These are phyloP conservation scores for Chalciporus sp. DNA, from an alignment of 1,284 basidiomycete genomes.

Conservation along the genomic window DNA sequence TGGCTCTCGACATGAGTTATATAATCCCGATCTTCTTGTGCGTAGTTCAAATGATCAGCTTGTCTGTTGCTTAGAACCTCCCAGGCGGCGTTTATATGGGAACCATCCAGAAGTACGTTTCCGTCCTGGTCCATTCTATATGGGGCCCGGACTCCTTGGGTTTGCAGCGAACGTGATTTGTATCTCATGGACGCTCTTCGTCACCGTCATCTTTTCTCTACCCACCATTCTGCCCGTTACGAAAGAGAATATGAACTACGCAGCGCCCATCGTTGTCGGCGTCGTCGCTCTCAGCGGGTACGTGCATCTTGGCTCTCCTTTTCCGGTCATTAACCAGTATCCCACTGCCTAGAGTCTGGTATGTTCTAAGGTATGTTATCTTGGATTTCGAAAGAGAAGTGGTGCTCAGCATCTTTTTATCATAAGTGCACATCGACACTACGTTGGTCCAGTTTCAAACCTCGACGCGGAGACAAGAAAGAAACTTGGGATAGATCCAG, in stretches of 20 bases:
- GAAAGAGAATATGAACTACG: slow-evolving; percentile 75
- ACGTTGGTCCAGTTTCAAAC: not conserved
- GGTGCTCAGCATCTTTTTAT: not conserved
- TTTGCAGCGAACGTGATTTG: slow-evolving; percentile 66
- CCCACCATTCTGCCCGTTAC: slow-evolving; percentile 72
- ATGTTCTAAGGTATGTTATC: not conserved
- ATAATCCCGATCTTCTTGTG: slow-evolving; percentile 70
- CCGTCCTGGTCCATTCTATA: slow-evolving; percentile 86
- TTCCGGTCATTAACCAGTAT: not conserved
- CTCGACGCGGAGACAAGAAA: not conserved
- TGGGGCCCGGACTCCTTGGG: slow-evolving; percentile 72
- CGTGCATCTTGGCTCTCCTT: not conserved
- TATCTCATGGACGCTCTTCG: slow-evolving; percentile 68
- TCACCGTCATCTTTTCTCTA: slow-evolving; percentile 69
- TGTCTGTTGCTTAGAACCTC: not conserved
- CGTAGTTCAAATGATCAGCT: slow-evolving; percentile 13
- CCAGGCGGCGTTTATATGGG: slow-evolving; percentile 62
- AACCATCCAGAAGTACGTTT: slow-evolving; percentile 83
- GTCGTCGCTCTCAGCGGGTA: slow-evolving; percentile 36
- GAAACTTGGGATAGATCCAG: not conserved
- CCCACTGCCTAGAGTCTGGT: slow-evolving; percentile 36
- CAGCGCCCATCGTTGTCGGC: slow-evolving; percentile 41
- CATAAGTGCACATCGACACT: not conserved
- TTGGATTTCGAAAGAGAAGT: not conserved
- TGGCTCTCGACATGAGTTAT: slow-evolving; percentile 71